Percentiles rank a stretch among this genome's conserved stretches.
Evolutionary conservation across 768 basidiomycete genomes (phyloP).

Genomic region (Xanthoconium stramineum): DNA sequence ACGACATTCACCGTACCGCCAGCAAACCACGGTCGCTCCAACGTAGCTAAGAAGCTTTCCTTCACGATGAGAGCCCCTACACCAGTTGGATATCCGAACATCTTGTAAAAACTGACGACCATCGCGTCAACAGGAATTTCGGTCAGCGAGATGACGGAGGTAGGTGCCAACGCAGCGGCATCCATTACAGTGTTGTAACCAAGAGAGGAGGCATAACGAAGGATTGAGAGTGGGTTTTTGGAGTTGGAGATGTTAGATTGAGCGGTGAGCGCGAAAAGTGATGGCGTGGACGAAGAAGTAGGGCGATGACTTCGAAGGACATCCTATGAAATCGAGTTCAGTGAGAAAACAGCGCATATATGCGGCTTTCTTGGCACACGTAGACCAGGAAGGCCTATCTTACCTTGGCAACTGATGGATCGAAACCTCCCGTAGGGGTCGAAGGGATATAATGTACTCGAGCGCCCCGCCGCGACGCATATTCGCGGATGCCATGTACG

Average conservation of each 20-base stretch:
- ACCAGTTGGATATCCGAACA: conserved; percentile 87
- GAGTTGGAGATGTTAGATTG: conserved; percentile 81
- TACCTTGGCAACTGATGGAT: conserved; percentile 59
- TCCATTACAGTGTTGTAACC: conserved; percentile 79
- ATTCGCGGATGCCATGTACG: conserved; percentile 78
- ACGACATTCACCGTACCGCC: conserved; percentile 82
- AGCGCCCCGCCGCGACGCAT: conserved; percentile 54
- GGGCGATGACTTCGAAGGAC: conserved; percentile 52
- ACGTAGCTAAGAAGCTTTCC: conserved; percentile 56
- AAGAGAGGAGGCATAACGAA: conserved; percentile 59
- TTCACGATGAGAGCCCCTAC: conserved; percentile 77
- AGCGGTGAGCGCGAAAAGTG: conserved; percentile 72
- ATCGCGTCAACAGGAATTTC: conserved; percentile 75
- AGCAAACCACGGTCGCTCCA: conserved; percentile 80
- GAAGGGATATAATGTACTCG: conserved; percentile 63
- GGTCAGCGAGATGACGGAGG: conserved; percentile 61
- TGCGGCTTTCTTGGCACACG: background rate
- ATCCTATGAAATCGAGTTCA: conserved; percentile 37
- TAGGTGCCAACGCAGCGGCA: conserved; percentile 77
- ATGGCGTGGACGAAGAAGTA: conserved; percentile 35
- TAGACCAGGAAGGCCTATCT: background rate
- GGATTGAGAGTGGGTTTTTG: conserved; percentile 64
- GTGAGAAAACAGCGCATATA: conserved; percentile 18
- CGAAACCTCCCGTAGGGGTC: conserved; percentile 62
- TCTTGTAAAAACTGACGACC: conserved; percentile 85